phyloP scores from a whole-genome alignment of 2,329 filamentous ascomycete genomes.

The Knoxdaviesia capensis region DNA sequence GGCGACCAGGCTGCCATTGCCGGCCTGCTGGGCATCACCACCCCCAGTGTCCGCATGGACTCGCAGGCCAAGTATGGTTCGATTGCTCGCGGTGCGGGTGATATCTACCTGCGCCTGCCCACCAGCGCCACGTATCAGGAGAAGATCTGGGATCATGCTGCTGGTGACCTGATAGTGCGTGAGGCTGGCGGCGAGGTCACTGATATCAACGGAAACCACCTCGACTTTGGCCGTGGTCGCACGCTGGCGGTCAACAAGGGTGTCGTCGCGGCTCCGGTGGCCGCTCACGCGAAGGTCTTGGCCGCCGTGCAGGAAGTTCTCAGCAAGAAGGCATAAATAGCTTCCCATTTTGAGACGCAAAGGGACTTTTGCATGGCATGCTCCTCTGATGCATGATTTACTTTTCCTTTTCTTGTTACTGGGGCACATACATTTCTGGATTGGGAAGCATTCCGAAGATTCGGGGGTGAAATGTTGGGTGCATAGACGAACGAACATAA shows the following conservation, averaged over 20 bases:
- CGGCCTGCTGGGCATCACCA: conserved; percentile 65
- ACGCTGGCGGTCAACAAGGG: conserved; percentile 85
- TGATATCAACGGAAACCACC: conserved; percentile 63
- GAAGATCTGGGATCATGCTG: conserved; percentile 99
- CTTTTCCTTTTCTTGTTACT: no score
- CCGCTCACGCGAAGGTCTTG: conserved; percentile 58
- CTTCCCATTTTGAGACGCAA: no score
- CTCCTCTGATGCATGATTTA: no score
- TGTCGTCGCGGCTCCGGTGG: conserved; percentile 68
- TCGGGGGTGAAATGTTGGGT: no score
- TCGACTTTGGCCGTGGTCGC: conserved; percentile 74
- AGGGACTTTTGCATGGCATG: no score
- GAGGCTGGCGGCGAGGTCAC: conserved; percentile 88
- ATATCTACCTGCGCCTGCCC: conserved; percentile 82
- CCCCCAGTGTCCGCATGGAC: conserved; percentile 85
- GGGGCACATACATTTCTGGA: no score
- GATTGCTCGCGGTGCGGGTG: conserved; percentile 81
- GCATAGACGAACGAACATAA: no score
- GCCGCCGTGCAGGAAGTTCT: conserved; percentile 68
- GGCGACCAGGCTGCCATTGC: conserved; percentile 60
- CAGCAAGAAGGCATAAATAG: conserved; percentile 10
- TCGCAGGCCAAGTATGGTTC: conserved; percentile 96
- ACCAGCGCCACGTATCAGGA: conserved; percentile 78
- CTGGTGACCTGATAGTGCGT: conserved; percentile 80
- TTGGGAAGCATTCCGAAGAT: no score